These are phyloP conservation scores for Hanseniaspora thailandica DNA, from an alignment of 805 yeast genomes.

Conservation along the genomic window DNA sequence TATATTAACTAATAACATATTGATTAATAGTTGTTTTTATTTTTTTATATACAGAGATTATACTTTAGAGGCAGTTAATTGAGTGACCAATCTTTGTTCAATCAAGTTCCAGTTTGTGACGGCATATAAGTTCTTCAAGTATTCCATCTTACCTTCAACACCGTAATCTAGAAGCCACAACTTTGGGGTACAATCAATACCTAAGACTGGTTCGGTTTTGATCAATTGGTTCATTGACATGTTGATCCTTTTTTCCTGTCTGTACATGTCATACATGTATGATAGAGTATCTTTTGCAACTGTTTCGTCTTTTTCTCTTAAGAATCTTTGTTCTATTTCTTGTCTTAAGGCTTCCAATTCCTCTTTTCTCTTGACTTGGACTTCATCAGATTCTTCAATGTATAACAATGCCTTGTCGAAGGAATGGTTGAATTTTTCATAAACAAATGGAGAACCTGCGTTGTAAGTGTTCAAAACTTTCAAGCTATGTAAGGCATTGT, in stretches of 20 bases:
- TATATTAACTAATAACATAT: conserved; percentile 4
- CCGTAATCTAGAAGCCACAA: conserved; percentile 66
- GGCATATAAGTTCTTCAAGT: conserved; percentile 56
- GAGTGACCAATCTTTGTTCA: conserved; percentile 34
- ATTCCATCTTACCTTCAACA: conserved; percentile 55
- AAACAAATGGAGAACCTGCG: conserved; percentile 69
- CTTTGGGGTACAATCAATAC: conserved; percentile 62
- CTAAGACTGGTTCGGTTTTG: conserved; percentile 45
- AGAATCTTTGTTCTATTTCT: conserved; percentile 15
- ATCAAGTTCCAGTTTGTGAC: conserved; percentile 63
- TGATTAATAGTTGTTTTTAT: no score
- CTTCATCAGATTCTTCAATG: neutral
- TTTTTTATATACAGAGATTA: conserved; percentile 9
- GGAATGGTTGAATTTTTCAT: neutral
- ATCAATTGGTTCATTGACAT: conserved; percentile 9
- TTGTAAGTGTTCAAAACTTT: conserved; percentile 75
- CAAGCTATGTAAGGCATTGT: conserved; percentile 31
- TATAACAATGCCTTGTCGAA: conserved; percentile 8
- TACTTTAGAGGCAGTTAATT: neutral
- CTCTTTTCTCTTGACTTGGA: neutral
- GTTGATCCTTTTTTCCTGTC: conserved; percentile 7
- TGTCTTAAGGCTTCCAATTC: conserved; percentile 34
- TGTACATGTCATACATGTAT: conserved; percentile 1
- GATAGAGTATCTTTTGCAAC: conserved; percentile 4
- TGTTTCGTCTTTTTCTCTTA: neutral